These are phyloP conservation scores for Syzygium oleosum DNA, from an alignment of 345 rosid species.

Conservation along the genomic window DNA sequence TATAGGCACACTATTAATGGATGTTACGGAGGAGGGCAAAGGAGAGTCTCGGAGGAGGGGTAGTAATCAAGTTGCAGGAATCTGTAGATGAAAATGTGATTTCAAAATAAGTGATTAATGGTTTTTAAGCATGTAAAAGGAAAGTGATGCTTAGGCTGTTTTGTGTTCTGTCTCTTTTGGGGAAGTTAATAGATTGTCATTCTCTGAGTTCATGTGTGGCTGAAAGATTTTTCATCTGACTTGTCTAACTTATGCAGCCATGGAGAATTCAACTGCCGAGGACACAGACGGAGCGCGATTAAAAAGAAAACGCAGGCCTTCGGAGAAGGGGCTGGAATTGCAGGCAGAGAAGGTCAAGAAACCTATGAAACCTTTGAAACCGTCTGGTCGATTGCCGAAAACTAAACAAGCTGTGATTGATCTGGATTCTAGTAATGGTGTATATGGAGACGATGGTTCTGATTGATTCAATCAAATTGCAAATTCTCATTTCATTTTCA, in stretches of 20 bases:
- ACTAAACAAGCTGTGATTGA: slow-evolving; percentile 46
- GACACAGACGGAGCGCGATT: slow-evolving; percentile 67
- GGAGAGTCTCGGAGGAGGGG: background rate
- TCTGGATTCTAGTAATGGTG: slow-evolving; percentile 41
- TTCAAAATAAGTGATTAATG: background rate
- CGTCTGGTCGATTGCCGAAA: slow-evolving; percentile 55
- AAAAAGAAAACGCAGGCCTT: slow-evolving; percentile 83
- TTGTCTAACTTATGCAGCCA: background rate
- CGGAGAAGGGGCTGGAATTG: slow-evolving; percentile 91
- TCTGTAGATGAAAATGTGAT: background rate
- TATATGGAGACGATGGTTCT: slow-evolving; percentile 39
- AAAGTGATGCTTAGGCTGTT: background rate
- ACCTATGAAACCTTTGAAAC: slow-evolving; percentile 44
- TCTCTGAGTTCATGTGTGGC: background rate
- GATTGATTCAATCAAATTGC: slow-evolving; percentile 8
- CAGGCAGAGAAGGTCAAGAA: slow-evolving; percentile 88
- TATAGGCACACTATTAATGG: background rate
- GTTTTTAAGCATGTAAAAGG: background rate
- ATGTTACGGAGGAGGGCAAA: background rate
- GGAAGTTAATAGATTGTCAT: background rate
- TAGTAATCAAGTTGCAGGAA: background rate
- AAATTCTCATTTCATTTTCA: background rate
- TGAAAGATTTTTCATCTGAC: background rate
- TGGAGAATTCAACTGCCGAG: slow-evolving; percentile 36
- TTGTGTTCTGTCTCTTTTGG: background rate